A percentile compares a stretch with the other conserved stretches of the same genome.
These are phyloP conservation scores for Helianthus tuberosus DNA, from an alignment of 129 eudicot species.

Conservation along the genomic window DNA sequence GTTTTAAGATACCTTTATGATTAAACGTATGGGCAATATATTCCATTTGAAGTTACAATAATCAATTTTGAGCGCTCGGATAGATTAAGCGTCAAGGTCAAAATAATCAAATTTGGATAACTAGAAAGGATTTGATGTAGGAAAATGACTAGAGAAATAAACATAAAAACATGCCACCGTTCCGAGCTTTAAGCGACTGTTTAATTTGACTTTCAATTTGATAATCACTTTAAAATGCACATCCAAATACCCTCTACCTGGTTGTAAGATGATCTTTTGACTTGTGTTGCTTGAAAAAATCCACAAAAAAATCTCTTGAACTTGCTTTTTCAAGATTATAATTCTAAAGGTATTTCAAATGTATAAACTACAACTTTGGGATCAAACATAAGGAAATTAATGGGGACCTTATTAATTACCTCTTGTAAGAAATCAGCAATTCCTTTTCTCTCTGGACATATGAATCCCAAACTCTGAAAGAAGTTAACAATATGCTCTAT, in stretches of 20 bases:
- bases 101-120: neutral
- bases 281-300: neutral
- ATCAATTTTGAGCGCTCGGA: neutral
- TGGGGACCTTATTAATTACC: slow-evolving; percentile 43
- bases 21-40: too few relatives aligned
- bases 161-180: neutral
- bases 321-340: neutral
- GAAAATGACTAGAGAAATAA: neutral
- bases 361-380: neutral
- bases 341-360: neutral
- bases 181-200: neutral
- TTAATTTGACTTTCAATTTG: neutral
- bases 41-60: neutral
- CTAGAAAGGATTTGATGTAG: neutral
- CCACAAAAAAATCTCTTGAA: neutral
- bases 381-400: slow-evolving; percentile 2
- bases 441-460: slow-evolving; percentile 88
- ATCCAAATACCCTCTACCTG: neutral
- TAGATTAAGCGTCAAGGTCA: neutral
- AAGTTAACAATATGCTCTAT: slow-evolving; percentile 68
- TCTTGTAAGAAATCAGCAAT: slow-evolving; percentile 97
- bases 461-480: slow-evolving; percentile 83
- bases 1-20: too few relatives aligned
- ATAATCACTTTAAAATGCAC: neutral
- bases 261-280: neutral